Conservation (phyloP, 345 rosid genomes). For the Aurinia saxatilis region DNA sequence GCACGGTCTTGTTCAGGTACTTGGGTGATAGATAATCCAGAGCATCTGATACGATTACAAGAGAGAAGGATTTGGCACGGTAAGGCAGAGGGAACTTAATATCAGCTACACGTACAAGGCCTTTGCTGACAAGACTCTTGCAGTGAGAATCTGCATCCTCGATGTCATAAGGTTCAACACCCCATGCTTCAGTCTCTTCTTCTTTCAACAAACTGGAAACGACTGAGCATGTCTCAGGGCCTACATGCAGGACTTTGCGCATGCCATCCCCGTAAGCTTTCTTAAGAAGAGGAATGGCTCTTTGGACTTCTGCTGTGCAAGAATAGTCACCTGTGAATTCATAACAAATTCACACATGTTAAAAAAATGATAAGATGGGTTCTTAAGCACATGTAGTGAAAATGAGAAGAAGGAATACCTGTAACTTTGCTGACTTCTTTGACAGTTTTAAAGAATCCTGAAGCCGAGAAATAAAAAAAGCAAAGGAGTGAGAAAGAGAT, state of each 20-base stretch:
- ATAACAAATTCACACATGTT: not conserved
- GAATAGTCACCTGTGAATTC: slow-evolving; percentile 53
- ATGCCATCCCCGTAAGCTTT: slow-evolving; percentile 88
- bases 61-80: slow-evolving; percentile 84
- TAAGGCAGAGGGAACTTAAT: slow-evolving; percentile 88
- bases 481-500: not conserved
- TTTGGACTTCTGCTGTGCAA: slow-evolving; percentile 78
- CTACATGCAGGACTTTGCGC: slow-evolving; percentile 89
- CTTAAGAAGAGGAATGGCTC: slow-evolving; percentile 69
- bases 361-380: too few relatives aligned
- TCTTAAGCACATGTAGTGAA: too few relatives aligned
- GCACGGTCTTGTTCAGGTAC: slow-evolving; percentile 87
- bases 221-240: slow-evolving; percentile 91
- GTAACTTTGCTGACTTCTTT: slow-evolving; percentile 42
- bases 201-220: slow-evolving; percentile 76
- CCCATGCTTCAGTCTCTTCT: slow-evolving; percentile 96
- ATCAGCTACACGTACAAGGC: slow-evolving; percentile 88
- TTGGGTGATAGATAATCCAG: slow-evolving; percentile 88
- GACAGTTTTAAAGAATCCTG: slow-evolving; percentile 61
- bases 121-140: slow-evolving; percentile 74
- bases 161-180: slow-evolving; percentile 92
- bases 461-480: not conserved
- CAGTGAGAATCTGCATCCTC: slow-evolving; percentile 87
- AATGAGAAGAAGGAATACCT: slow-evolving; percentile 34
- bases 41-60: slow-evolving; percentile 90